Conservation (phyloP, 495 filamentous ascomycete genomes). For the Aspergillus indologenus region DNA sequence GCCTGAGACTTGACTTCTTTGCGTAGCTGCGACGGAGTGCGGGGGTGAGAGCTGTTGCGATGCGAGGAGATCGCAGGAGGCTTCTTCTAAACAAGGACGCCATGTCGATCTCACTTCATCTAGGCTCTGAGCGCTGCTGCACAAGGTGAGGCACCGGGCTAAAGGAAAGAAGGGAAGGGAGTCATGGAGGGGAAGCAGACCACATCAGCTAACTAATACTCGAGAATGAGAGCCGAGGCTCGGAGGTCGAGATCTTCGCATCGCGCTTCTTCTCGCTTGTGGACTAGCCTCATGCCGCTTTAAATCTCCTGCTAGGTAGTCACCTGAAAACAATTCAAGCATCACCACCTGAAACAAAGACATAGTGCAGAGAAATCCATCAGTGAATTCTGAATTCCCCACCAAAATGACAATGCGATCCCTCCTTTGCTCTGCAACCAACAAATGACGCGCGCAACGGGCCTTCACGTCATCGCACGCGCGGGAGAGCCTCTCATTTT, state of each 20-base stretch:
- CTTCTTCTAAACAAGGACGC: not conserved
- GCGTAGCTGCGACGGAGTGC: not conserved
- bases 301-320: too few species aligned
- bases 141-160: not conserved
- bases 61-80: not conserved
- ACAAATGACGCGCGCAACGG: not conserved
- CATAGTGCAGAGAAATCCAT: too few species aligned
- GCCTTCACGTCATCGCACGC: not conserved
- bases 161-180: not conserved
- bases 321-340: too few species aligned
- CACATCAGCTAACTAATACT: not conserved
- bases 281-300: slow-evolving; percentile 4
- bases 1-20: not conserved
- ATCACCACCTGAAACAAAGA: too few species aligned
- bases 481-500: not conserved
- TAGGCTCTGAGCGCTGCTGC: not conserved
- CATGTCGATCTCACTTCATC: not conserved
- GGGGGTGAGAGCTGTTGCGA: not conserved
- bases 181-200: not conserved
- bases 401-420: too few species aligned
- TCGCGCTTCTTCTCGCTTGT: not conserved
- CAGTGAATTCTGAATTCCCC: too few species aligned
- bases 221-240: not conserved
- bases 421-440: not conserved
- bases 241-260: not conserved